phyloP scores from a whole-genome alignment of 352 stramenopile genomes.

The Globisporangium radiosum region DNA sequence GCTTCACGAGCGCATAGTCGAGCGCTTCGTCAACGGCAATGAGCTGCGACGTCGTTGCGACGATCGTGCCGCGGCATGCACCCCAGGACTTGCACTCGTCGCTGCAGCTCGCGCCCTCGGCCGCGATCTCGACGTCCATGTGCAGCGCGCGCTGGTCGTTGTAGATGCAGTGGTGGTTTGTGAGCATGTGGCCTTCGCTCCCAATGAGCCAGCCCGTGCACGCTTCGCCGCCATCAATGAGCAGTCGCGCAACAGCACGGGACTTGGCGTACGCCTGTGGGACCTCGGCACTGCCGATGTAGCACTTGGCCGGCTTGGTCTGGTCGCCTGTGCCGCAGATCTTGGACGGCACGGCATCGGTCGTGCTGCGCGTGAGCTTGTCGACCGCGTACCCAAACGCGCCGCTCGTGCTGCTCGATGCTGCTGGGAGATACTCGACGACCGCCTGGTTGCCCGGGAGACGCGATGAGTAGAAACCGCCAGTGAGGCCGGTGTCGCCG shows the following conservation, averaged over 20 bases:
- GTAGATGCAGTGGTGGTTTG: slow-evolving; percentile 40
- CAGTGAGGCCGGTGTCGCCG: slow-evolving; percentile 23
- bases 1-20: slow-evolving; percentile 45
- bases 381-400: slow-evolving; percentile 28
- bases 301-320: slow-evolving; percentile 28
- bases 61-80: slow-evolving; percentile 18
- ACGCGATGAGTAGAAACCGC: slow-evolving; percentile 25
- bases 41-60: slow-evolving; percentile 21
- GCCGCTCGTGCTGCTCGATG: neutral
- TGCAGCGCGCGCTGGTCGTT: slow-evolving; percentile 10
- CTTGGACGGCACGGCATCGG: slow-evolving; percentile 7
- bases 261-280: slow-evolving; percentile 17
- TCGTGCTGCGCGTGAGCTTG: slow-evolving; percentile 23
- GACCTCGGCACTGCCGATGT: slow-evolving; percentile 8
- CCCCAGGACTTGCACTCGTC: slow-evolving; percentile 17
- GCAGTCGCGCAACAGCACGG: slow-evolving; percentile 27
- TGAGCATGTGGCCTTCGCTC: slow-evolving; percentile 35
- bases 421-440: slow-evolving; percentile 19
- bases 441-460: slow-evolving; percentile 19
- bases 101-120: slow-evolving; percentile 25
- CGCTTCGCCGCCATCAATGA: slow-evolving; percentile 16
- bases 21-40: slow-evolving; percentile 14
- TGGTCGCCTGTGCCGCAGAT: slow-evolving; percentile 27
- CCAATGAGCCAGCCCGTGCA: slow-evolving; percentile 43
- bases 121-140: slow-evolving; percentile 29